Conservation (phyloP, 164 flowering plant species). For the Umbilicus rupestris region DNA sequence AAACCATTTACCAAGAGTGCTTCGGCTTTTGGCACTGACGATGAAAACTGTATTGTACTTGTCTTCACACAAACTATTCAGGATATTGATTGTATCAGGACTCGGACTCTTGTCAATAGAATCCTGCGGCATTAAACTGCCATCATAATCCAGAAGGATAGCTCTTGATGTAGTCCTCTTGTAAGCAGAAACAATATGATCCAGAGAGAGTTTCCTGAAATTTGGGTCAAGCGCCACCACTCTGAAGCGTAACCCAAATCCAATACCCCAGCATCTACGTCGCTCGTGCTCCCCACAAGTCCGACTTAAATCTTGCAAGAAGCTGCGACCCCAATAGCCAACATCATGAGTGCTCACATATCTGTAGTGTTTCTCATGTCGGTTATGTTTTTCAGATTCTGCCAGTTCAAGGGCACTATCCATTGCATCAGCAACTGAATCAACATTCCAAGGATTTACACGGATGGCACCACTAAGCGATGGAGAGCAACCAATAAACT, state of each 20-base stretch:
- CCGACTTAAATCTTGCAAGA: slow-evolving; percentile 58
- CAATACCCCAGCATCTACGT: slow-evolving; percentile 61
- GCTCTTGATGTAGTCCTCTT: slow-evolving; percentile 47
- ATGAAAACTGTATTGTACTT: slow-evolving; percentile 53
- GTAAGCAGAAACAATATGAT: slow-evolving; percentile 62
- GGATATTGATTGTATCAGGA: slow-evolving; percentile 33
- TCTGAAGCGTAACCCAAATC: slow-evolving; percentile 58
- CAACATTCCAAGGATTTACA: slow-evolving; percentile 77
- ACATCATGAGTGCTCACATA: slow-evolving; percentile 76
- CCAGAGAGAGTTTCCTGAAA: slow-evolving; percentile 60
- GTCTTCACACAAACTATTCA: slow-evolving; percentile 49
- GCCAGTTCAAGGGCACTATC: slow-evolving; percentile 43
- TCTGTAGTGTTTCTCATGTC: slow-evolving; percentile 68
- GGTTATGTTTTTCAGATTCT: slow-evolving; percentile 56
- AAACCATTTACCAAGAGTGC: slow-evolving; percentile 49
- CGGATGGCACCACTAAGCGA: slow-evolving; percentile 74
- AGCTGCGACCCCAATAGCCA: slow-evolving; percentile 65
- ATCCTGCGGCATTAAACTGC: slow-evolving; percentile 60
- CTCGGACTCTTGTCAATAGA: slow-evolving; percentile 57
- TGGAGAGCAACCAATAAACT: slow-evolving; percentile 76
- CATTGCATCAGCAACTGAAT: slow-evolving; percentile 71
- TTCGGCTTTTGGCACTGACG: slow-evolving; percentile 53
- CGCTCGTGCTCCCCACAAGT: slow-evolving; percentile 48
- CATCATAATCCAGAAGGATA: slow-evolving; percentile 80
- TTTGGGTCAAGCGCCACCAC: slow-evolving; percentile 67